These are phyloP conservation scores for Cystofilobasidium macerans DNA, from an alignment of 768 basidiomycete species.

Conservation along the genomic window DNA sequence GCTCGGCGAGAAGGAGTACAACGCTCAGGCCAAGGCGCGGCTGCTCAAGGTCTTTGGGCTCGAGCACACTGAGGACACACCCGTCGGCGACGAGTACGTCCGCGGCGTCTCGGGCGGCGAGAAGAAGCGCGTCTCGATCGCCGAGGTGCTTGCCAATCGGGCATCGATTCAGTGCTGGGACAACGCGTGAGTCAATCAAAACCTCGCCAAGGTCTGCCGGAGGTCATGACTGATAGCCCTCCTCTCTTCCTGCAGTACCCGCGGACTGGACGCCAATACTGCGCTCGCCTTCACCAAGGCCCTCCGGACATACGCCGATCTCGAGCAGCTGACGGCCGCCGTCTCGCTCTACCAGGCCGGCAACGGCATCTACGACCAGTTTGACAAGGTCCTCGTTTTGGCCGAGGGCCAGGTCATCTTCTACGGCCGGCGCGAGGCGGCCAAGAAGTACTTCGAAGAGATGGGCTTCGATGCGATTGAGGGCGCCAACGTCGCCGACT, in stretches of 20 bases:
- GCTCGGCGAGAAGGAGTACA: not conserved
- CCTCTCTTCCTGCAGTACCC: conserved; percentile 20
- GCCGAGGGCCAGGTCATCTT: conserved; percentile 26
- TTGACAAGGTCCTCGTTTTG: conserved; percentile 29
- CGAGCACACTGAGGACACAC: conserved; percentile 29
- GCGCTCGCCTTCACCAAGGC: conserved; percentile 32
- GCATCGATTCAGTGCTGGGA: conserved; percentile 63
- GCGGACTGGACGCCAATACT: conserved; percentile 36
- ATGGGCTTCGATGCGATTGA: conserved; percentile 33
- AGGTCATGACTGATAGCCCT: no score
- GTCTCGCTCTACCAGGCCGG: conserved; percentile 33
- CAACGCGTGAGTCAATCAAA: conserved; percentile 26
- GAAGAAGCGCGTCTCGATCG: conserved; percentile 71
- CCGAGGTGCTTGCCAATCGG: conserved; percentile 62
- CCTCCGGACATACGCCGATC: conserved; percentile 31
- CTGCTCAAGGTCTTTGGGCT: conserved; percentile 29
- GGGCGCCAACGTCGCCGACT: conserved; percentile 34
- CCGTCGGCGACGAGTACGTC: conserved; percentile 25
- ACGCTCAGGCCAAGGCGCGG: not conserved
- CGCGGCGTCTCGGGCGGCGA: conserved; percentile 58
- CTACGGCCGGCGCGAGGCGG: conserved; percentile 26
- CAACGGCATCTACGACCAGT: conserved; percentile 28
- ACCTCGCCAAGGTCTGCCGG: no score
- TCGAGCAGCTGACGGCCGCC: conserved; percentile 32
- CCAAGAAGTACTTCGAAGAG: conserved; percentile 30